These are phyloP conservation scores for Cercospora berteroae DNA, from an alignment of 2,329 filamentous ascomycete species.

Conservation along the genomic window DNA sequence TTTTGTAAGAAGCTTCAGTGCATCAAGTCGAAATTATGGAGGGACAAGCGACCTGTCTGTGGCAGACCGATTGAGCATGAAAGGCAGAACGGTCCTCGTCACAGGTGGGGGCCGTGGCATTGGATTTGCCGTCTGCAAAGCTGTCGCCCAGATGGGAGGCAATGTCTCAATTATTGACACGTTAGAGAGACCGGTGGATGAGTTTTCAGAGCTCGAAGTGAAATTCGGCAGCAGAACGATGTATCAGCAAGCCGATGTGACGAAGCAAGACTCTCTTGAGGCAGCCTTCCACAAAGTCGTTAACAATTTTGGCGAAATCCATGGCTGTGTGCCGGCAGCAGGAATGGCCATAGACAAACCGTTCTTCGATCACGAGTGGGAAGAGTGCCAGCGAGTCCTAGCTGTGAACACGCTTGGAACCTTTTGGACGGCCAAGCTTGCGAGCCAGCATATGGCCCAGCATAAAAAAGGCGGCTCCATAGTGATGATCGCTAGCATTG, in stretches of 20 bases:
- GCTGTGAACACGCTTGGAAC: conserved; percentile 38
- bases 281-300: conserved; percentile 9
- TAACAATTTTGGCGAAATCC: conserved; percentile 13
- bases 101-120: conserved; percentile 46
- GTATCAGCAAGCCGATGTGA: conserved; percentile 19
- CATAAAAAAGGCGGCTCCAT: conserved; percentile 32
- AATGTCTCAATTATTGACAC: conserved; percentile 13
- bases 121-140: conserved; percentile 33
- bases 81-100: conserved; percentile 39
- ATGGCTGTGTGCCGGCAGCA: conserved; percentile 31
- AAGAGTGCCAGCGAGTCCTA: conserved; percentile 31
- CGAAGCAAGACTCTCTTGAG: conserved; percentile 4
- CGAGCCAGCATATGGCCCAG: conserved; percentile 34
- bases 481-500: conserved; percentile 33
- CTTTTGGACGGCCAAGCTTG: conserved; percentile 34
- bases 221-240: conserved; percentile 5
- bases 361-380: conserved; percentile 30
- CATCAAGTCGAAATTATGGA: neutral
- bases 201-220: neutral
- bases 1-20: neutral
- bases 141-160: conserved; percentile 8
- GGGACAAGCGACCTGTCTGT: neutral
- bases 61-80: conserved; percentile 34
- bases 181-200: neutral
- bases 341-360: conserved; percentile 33